Evolutionary conservation across 2,329 filamentous ascomycete genomes (phyloP).

Genomic region (Aspergillus viridinutans): DNA sequence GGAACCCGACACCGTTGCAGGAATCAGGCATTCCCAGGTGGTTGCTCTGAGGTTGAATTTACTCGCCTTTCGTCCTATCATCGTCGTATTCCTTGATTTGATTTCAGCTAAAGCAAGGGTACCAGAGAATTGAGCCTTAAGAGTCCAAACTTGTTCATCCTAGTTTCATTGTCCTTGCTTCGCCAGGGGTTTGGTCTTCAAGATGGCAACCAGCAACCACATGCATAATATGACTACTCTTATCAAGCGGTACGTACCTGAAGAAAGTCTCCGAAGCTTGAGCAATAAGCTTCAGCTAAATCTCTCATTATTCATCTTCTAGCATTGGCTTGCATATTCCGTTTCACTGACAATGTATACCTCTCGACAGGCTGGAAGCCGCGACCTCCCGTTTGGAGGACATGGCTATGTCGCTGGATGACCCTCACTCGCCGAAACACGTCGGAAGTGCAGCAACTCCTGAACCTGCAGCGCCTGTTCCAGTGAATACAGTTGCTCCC

Average conservation of each 20-base stretch:
- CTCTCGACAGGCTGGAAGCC: constrained; percentile 76
- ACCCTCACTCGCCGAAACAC: constrained; percentile 45
- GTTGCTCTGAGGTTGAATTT: not conserved
- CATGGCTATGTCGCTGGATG: constrained; percentile 70
- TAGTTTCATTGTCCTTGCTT: constrained; percentile 10
- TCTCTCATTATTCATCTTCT: not conserved
- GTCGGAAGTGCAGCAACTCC: constrained; percentile 19
- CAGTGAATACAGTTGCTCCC: constrained; percentile 33
- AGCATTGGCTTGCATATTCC: not conserved
- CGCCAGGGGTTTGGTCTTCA: constrained; percentile 12
- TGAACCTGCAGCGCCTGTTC: constrained; percentile 20
- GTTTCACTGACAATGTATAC: constrained; percentile 43
- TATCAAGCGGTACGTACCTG: constrained; percentile 79
- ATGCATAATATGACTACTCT: constrained; percentile 97
- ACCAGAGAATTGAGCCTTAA: constrained; percentile 20
- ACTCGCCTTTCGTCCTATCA: not conserved
- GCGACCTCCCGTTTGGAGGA: constrained; percentile 95
- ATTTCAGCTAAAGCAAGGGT: not conserved
- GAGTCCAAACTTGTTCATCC: constrained; percentile 16
- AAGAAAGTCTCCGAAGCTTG: not conserved
- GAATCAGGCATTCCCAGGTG: not conserved
- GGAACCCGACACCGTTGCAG: constrained; percentile 14
- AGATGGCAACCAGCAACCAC: constrained; percentile 67
- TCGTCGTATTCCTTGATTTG: not conserved
- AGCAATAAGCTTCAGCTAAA: not conserved